Percentiles rank a stretch among this genome's conserved stretches.
Evolutionary conservation across 495 filamentous ascomycete species (phyloP).

Genomic region (Hapsidospora chrysogenum): DNA sequence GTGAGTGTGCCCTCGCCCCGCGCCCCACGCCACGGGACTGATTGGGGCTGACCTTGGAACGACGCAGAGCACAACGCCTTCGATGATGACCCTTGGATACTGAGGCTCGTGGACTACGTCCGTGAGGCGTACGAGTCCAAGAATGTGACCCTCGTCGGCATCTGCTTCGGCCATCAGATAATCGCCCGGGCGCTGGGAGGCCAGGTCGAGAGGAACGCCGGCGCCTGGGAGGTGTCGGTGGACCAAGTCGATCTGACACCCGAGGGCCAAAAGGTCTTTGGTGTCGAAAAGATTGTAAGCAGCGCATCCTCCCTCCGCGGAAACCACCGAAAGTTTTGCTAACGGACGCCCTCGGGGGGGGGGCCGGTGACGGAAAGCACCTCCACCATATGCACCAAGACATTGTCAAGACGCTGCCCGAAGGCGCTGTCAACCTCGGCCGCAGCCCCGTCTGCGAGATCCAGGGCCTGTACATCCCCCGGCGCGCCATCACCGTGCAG

Average conservation of each 20-base stretch:
- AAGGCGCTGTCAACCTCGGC: conserved; percentile 44
- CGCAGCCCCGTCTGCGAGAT: conserved; percentile 49
- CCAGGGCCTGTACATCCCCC: conserved; percentile 64
- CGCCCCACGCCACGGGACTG: too few species aligned
- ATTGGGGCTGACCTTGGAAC: too few species aligned
- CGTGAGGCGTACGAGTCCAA: conserved; percentile 32
- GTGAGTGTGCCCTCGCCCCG: too few species aligned
- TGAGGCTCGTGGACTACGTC: conserved; percentile 54
- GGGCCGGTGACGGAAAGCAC: conserved; percentile 36
- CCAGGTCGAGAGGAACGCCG: conserved; percentile 45
- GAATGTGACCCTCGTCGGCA: conserved; percentile 49
- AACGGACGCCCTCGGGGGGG: too few species aligned
- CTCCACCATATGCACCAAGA: conserved; percentile 89
- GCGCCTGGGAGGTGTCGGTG: conserved; percentile 73
- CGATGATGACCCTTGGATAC: conserved; percentile 60
- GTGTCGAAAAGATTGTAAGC: conserved; percentile 47
- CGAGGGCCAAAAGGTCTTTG: conserved; percentile 59
- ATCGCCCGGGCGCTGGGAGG: conserved; percentile 58
- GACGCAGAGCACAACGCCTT: conserved; percentile 37
- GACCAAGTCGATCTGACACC: conserved; percentile 50
- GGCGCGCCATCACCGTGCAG: conserved; percentile 60
- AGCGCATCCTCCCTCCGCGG: background rate
- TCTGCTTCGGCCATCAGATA: conserved; percentile 91
- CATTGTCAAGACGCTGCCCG: conserved; percentile 49
- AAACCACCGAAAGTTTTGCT: background rate